Base-by-base conservation (phyloP, 441 rosid species). In the Dalechampia spathulata region DNA sequence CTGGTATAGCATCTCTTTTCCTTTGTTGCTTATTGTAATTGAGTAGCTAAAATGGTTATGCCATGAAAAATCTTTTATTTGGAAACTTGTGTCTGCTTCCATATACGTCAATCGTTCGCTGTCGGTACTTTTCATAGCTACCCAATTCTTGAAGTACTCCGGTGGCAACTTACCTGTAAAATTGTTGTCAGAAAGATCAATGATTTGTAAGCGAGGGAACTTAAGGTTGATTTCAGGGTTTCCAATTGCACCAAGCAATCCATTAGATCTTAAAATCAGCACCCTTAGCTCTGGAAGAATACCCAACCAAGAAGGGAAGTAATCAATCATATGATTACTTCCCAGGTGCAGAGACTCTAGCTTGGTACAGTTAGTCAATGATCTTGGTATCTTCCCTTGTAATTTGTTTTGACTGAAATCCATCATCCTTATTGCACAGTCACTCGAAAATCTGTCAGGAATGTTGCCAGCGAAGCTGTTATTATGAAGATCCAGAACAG, bases 141-240 rank as follows among this genome's bases (percentile, higher is more conserved):
- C 40, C 82, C 73, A 70, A 70, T 63, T 49, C 59, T 54, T 49
- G 64, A 77, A 79, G n/a, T 80, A 77, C 45, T 55, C 77, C 1
- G 37, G 13, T 40, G 96, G 93, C 58, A 87, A 70, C 16, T 66
- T 70, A 17, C 96, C 92, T 2, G 56, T 60, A 64, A 87, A 85
- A 48, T 70, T 58, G 49, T 87, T 87, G 63, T 66, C 60, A 19
- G 92, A 88, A 0, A 82, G 83, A 52, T 85, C 93, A 16, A 87
- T 75, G 44, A 75, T 75, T 43, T 59, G 73, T 43, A 87, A 79
- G 48, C 55, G 58, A 36, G 5, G 64, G 40, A 82, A 69, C 2
- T 61, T 43, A 16, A 88, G 70, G 0, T n/a, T 1, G 1, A 22
- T 0, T 20, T 6, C 0, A 0, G 37, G 52, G n/a, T 23, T 32